A percentile compares a stretch with the other conserved stretches of the same genome.
Evolutionary conservation across 768 basidiomycete species (phyloP).

Genomic region (Auricularia heimuer): DNA sequence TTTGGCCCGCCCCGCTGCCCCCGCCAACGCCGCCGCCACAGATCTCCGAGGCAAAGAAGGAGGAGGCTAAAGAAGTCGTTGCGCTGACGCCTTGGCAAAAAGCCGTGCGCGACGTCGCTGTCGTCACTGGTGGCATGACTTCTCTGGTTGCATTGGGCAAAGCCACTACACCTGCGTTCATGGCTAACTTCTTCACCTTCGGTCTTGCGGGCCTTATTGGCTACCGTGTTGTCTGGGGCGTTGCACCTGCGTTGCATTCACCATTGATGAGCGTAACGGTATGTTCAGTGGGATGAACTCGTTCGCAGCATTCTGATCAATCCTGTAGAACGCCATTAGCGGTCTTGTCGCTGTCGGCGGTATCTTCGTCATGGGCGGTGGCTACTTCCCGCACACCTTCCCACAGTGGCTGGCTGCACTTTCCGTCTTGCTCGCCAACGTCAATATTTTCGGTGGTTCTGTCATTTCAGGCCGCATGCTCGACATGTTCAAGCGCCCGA

Average conservation of each 20-base stretch:
- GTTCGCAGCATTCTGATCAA: neutral
- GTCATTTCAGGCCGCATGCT: slow-evolving; percentile 88
- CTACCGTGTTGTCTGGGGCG: slow-evolving; percentile 81
- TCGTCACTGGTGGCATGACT: slow-evolving; percentile 70
- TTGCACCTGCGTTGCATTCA: slow-evolving; percentile 68
- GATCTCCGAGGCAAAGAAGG: slow-evolving; percentile 34
- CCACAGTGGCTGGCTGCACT: slow-evolving; percentile 71
- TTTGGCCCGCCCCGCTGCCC: slow-evolving; percentile 62
- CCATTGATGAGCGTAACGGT: slow-evolving; percentile 77
- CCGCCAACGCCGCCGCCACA: slow-evolving; percentile 47
- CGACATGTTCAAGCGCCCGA: slow-evolving; percentile 83
- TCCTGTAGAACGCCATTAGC: neutral
- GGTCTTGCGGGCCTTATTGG: slow-evolving; percentile 80
- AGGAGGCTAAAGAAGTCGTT: slow-evolving; percentile 33
- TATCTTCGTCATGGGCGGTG: slow-evolving; percentile 85
- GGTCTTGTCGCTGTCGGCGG: slow-evolving; percentile 78
- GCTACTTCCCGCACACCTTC: slow-evolving; percentile 70
- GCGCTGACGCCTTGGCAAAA: slow-evolving; percentile 86
- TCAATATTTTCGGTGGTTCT: slow-evolving; percentile 84
- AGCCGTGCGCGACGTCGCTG: slow-evolving; percentile 59
- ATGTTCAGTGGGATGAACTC: slow-evolving; percentile 52
- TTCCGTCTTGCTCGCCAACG: slow-evolving; percentile 78
- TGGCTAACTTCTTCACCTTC: slow-evolving; percentile 84
- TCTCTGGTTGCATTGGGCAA: slow-evolving; percentile 65
- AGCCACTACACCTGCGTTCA: slow-evolving; percentile 69